A percentile compares a stretch with the other conserved stretches of the same genome.
phyloP scores from a whole-genome alignment of 176 grass and related monocot genomes.

The sorghum (Sorghum bicolor) region DNA sequence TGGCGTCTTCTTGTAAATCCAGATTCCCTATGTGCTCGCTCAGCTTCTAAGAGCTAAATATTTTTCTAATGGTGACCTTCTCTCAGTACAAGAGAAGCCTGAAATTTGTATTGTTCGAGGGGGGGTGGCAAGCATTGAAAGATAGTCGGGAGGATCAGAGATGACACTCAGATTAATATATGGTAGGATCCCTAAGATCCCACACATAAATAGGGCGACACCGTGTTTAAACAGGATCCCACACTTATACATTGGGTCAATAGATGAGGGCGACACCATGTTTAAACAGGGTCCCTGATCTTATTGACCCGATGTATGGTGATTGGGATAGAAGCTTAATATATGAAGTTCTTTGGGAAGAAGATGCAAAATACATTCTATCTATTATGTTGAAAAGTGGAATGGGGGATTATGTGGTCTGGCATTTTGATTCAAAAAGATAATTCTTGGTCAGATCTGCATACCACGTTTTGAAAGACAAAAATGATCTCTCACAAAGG shows the following conservation, averaged over 20 bases:
- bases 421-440: background rate
- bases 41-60: background rate
- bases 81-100: background rate
- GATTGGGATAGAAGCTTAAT: background rate
- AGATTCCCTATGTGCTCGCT: background rate
- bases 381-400: background rate
- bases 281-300: no score
- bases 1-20: background rate
- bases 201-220: no score
- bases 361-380: background rate
- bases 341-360: background rate
- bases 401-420: background rate
- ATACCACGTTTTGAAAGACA: background rate
- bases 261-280: no score
- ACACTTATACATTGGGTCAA: no score
- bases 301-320: no score
- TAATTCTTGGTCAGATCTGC: background rate
- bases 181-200: background rate
- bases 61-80: background rate
- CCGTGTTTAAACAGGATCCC: no score
- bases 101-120: background rate
- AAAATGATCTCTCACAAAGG: background rate
- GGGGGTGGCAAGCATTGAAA: no score
- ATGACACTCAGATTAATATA: background rate
- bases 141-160: no score